A percentile compares a stretch with the other conserved stretches of the same genome.
Conservation (phyloP, 805 yeast genomes). For the Candida wancherniae region DNA sequence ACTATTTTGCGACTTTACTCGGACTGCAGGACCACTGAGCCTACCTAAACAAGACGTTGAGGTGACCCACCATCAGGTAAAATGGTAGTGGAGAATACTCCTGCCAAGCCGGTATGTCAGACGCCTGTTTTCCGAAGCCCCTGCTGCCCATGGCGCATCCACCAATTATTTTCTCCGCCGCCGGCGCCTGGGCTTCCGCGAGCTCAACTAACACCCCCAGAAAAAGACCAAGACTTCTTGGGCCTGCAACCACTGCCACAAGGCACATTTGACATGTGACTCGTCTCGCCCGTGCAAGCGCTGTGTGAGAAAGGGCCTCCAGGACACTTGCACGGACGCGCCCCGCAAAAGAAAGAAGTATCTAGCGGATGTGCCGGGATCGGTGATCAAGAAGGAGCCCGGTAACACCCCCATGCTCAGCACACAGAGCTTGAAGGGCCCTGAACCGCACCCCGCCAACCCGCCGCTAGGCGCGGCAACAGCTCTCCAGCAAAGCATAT, state of each 20-base stretch:
- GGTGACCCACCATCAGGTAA: no score
- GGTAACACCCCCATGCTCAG: neutral
- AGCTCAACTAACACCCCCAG: slow-evolving; percentile 11
- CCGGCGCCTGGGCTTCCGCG: neutral
- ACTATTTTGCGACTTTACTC: no score
- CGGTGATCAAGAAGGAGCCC: slow-evolving; percentile 6
- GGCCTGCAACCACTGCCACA: slow-evolving; percentile 89
- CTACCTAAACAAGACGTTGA: no score
- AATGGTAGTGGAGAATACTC: no score
- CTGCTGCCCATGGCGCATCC: no score
- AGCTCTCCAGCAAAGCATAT: no score
- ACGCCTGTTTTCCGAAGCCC: no score
- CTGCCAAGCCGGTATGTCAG: no score
- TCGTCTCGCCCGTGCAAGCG: slow-evolving; percentile 76
- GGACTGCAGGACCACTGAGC: no score
- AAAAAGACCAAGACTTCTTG: slow-evolving; percentile 63
- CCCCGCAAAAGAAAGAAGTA: slow-evolving; percentile 85
- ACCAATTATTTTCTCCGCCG: neutral
- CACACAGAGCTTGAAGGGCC: no score
- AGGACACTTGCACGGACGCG: slow-evolving; percentile 77
- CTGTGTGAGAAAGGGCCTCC: slow-evolving; percentile 67
- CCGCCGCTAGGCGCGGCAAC: no score
- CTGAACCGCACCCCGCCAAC: no score
- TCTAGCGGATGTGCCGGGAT: slow-evolving; percentile 52
- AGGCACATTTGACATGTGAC: slow-evolving; percentile 91